These are phyloP conservation scores for Rosa multiflora DNA, from an alignment of 306 rosid species.

Conservation along the genomic window DNA sequence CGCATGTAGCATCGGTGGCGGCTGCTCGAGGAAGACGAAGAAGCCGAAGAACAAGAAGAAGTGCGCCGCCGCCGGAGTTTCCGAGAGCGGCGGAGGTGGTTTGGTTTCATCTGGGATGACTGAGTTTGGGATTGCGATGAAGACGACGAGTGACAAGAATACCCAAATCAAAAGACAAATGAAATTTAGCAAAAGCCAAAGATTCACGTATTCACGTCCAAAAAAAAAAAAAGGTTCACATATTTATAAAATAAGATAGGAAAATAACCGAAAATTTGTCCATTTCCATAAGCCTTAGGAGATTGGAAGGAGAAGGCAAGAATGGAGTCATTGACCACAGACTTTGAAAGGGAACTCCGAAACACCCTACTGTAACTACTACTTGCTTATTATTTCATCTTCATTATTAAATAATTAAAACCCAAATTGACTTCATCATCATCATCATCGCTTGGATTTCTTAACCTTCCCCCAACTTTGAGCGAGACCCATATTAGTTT, in stretches of 20 bases:
- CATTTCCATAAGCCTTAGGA: conserved; percentile 38
- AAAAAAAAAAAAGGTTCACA: not conserved
- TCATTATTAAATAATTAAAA: conserved; percentile 31
- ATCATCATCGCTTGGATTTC: not conserved
- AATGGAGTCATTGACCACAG: conserved; percentile 60
- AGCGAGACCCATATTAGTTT: conserved; percentile 43
- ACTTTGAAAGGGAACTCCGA: conserved; percentile 60
- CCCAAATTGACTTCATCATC: conserved; percentile 32
- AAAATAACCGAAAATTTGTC: conserved; percentile 39
- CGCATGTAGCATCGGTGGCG: too few species aligned
- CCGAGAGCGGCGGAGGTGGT: too few species aligned
- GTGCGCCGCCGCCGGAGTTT: too few species aligned
- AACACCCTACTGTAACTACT: conserved; percentile 44
- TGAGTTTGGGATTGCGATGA: too few species aligned
- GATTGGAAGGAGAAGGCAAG: conserved; percentile 37
- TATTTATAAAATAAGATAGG: conserved; percentile 5
- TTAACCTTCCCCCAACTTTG: not conserved
- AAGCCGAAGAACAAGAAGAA: too few species aligned
- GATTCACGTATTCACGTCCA: too few species aligned
- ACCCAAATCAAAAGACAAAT: too few species aligned
- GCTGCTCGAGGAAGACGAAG: too few species aligned
- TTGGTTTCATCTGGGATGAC: too few species aligned
- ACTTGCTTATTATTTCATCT: conserved; percentile 33
- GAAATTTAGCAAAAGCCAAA: too few species aligned
- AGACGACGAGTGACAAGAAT: too few species aligned